These are phyloP conservation scores for Neonectria sp. DNA, from an alignment of 2,329 filamentous ascomycete species.

Conservation along the genomic window DNA sequence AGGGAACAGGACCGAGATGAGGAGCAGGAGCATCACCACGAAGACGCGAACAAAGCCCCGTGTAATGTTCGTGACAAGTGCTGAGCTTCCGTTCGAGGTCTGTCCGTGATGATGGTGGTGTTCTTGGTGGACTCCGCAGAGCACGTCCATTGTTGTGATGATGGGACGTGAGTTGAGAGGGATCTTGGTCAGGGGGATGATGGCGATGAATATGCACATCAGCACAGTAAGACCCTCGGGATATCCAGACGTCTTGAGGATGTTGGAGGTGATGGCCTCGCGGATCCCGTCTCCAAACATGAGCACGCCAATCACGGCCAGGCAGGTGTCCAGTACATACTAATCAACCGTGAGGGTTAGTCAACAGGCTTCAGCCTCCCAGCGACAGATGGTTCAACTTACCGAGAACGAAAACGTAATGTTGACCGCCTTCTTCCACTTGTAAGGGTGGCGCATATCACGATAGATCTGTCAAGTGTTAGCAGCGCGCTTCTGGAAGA, in stretches of 20 bases:
- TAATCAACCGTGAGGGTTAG: slow-evolving; percentile 48
- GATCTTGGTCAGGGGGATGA: slow-evolving; percentile 97
- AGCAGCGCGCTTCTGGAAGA: slow-evolving; percentile 2
- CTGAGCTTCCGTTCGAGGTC: slow-evolving; percentile 53
- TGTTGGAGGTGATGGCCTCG: slow-evolving; percentile 93
- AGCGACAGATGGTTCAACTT: slow-evolving; percentile 50
- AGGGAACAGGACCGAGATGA: slow-evolving; percentile 79
- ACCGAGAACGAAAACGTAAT: slow-evolving; percentile 90
- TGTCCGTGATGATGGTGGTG: slow-evolving; percentile 54
- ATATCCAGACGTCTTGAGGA: slow-evolving; percentile 82
- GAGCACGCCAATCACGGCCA: slow-evolving; percentile 86
- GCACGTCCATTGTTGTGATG: slow-evolving; percentile 85
- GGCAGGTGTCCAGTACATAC: slow-evolving; percentile 85
- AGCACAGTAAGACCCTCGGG: slow-evolving; percentile 81
- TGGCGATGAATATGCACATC: slow-evolving; percentile 88
- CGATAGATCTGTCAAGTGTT: slow-evolving; percentile 65
- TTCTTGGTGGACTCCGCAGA: slow-evolving; percentile 78
- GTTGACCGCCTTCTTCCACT: slow-evolving; percentile 82
- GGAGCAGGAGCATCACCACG: slow-evolving; percentile 79
- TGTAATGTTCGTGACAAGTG: slow-evolving; percentile 61
- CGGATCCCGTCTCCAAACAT: slow-evolving; percentile 95
- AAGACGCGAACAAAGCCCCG: slow-evolving; percentile 76
- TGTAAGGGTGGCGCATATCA: slow-evolving; percentile 82
- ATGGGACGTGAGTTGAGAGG: slow-evolving; percentile 92
- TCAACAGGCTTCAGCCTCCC: slow-evolving; percentile 13